A percentile compares a stretch with the other conserved stretches of the same genome.
Evolutionary conservation across 2,329 filamentous ascomycete genomes (phyloP).

Genomic region (Parasarocladium wereldwijsianum): DNA sequence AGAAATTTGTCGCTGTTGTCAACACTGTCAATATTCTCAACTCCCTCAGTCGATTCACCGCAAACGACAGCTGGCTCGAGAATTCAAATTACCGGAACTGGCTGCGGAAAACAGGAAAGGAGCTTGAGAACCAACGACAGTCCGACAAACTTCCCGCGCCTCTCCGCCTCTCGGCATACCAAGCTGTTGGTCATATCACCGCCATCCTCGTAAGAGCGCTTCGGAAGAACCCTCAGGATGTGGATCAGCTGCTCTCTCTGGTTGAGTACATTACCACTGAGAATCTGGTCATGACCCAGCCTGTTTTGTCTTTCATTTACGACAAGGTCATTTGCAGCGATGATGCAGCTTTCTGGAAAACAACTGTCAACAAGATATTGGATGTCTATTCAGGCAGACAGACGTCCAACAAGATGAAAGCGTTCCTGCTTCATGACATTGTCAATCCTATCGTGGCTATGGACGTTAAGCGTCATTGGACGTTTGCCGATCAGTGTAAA

Average conservation of each 20-base stretch:
- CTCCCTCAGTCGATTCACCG: slow-evolving; percentile 55
- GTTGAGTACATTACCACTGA: slow-evolving; percentile 74
- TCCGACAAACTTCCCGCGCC: slow-evolving; percentile 53
- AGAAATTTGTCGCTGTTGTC: slow-evolving; percentile 53
- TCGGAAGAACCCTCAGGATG: slow-evolving; percentile 55
- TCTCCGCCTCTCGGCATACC: slow-evolving; percentile 72
- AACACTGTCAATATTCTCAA: slow-evolving; percentile 80
- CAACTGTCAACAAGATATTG: slow-evolving; percentile 69
- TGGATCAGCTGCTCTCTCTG: slow-evolving; percentile 73
- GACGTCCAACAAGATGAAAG: slow-evolving; percentile 78
- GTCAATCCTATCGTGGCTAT: slow-evolving; percentile 94
- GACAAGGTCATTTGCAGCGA: slow-evolving; percentile 68
- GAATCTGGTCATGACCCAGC: slow-evolving; percentile 63
- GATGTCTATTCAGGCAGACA: slow-evolving; percentile 71
- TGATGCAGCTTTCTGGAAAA: slow-evolving; percentile 74
- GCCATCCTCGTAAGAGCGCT: slow-evolving; percentile 71
- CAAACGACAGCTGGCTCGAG: slow-evolving; percentile 57
- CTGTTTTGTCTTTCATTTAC: slow-evolving; percentile 73
- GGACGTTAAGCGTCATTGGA: slow-evolving; percentile 81
- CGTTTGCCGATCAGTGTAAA: slow-evolving; percentile 36
- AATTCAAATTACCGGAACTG: slow-evolving; percentile 45
- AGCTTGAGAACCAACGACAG: slow-evolving; percentile 62
- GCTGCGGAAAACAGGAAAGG: slow-evolving; percentile 55
- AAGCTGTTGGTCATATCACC: slow-evolving; percentile 81
- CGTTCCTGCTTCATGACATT: slow-evolving; percentile 80